phyloP scores from a whole-genome alignment of 108 stramenopile genomes.

The Chaetoceros tenuissimus region DNA sequence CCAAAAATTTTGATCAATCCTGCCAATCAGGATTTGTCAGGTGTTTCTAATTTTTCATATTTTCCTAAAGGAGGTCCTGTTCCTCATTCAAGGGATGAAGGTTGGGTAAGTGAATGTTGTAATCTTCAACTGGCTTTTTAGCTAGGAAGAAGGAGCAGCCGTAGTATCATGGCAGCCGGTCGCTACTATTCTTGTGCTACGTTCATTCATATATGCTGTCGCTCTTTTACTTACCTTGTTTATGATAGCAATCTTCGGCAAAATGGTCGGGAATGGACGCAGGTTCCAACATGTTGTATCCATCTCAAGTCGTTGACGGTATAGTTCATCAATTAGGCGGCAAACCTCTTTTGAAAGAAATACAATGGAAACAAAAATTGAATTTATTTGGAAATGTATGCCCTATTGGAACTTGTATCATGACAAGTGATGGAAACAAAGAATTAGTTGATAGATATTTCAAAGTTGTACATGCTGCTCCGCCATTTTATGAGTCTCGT shows the following conservation, averaged over 20 bases:
- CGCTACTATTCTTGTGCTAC: no score
- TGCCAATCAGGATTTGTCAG: slow-evolving; percentile 55
- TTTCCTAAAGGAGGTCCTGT: slow-evolving; percentile 32
- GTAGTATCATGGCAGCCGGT: no score
- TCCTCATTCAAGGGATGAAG: background rate
- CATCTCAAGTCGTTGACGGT: slow-evolving; percentile 57
- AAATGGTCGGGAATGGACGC: slow-evolving; percentile 81
- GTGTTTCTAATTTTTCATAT: slow-evolving; percentile 60
- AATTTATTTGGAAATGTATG: slow-evolving; percentile 11
- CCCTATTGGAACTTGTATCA: slow-evolving; percentile 43
- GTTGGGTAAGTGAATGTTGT: background rate
- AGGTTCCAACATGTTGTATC: slow-evolving; percentile 58
- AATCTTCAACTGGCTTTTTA: no score
- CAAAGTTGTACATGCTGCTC: slow-evolving; percentile 26
- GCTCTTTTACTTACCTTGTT: no score
- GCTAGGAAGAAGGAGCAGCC: no score
- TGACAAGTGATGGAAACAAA: slow-evolving; percentile 24
- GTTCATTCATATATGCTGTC: no score
- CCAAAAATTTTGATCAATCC: slow-evolving; percentile 52
- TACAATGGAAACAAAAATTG: background rate
- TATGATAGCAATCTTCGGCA: background rate
- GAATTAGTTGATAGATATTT: slow-evolving; percentile 23
- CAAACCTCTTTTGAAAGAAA: slow-evolving; percentile 23
- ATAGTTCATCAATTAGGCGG: slow-evolving; percentile 76
- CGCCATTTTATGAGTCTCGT: background rate